Percentiles rank a stretch among this genome's conserved stretches.
Evolutionary conservation across 2,329 filamentous ascomycete genomes (phyloP).

Genomic region (Cryphonectria radicalis): DNA sequence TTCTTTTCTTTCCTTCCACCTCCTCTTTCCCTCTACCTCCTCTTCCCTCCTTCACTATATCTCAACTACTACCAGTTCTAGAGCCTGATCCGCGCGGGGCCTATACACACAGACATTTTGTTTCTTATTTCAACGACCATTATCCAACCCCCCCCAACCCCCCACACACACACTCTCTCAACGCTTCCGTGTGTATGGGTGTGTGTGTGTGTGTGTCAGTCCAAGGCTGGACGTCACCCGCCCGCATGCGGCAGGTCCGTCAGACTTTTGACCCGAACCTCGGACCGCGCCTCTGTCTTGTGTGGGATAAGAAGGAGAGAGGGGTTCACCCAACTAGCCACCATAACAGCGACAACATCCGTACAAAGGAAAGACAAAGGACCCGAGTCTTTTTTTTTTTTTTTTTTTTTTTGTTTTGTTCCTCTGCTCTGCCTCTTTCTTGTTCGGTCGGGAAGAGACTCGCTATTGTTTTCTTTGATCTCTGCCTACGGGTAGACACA

Average conservation of each 20-base stretch:
- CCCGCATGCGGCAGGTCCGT: conserved; percentile 5
- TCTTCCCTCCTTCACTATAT: neutral
- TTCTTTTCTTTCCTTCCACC: neutral
- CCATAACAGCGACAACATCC: neutral
- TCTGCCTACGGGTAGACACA: neutral
- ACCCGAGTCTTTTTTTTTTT: neutral
- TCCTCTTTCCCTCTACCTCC: neutral
- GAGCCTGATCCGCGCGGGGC: neutral
- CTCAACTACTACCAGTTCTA: neutral
- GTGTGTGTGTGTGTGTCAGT: neutral
- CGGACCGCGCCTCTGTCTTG: neutral
- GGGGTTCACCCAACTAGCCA: neutral
- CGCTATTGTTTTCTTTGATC: neutral
- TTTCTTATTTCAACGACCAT: conserved; percentile 10
- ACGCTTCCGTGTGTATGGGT: neutral
- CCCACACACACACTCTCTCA: neutral
- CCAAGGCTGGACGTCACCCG: neutral
- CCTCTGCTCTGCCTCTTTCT: neutral
- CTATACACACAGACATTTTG: conserved; percentile 16
- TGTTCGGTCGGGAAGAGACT: neutral
- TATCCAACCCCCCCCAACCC: neutral
- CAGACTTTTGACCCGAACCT: neutral
- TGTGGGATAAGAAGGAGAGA: neutral
- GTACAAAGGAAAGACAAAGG: neutral
- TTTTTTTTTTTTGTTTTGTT: too few species aligned